Conservation (phyloP, 1,139 yeast genomes). For the Hyphopichia fennica region DNA sequence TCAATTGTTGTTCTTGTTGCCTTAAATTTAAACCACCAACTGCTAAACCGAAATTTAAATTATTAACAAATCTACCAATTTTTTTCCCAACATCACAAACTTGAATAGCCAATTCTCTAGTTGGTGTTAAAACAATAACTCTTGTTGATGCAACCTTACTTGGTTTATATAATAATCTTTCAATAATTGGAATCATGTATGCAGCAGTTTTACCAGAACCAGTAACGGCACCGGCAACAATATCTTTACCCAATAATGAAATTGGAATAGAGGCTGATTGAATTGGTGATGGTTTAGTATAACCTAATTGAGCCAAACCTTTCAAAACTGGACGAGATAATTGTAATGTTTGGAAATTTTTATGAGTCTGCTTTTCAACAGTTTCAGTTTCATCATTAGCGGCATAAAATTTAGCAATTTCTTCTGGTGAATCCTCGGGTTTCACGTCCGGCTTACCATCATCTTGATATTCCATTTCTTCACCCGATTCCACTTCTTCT, state of each 20-base stretch:
- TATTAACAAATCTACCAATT: constrained; percentile 72
- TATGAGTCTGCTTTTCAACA: constrained; percentile 45
- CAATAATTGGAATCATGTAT: constrained; percentile 91
- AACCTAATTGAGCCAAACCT: constrained; percentile 79
- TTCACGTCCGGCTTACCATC: constrained; percentile 24
- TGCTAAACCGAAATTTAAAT: constrained; percentile 83
- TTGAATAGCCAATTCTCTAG: constrained; percentile 97
- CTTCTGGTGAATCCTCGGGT: constrained; percentile 70
- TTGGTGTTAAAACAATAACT: constrained; percentile 88
- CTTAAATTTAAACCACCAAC: constrained; percentile 96
- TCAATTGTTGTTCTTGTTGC: constrained; percentile 92
- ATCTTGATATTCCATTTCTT: constrained; percentile 19
- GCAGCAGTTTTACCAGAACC: constrained; percentile 99
- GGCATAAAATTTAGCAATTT: constrained; percentile 67
- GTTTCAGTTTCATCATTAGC: constrained; percentile 50
- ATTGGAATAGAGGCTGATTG: constrained; percentile 93
- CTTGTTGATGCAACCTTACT: constrained; percentile 82
- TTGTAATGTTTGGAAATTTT: constrained; percentile 72
- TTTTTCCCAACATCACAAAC: constrained; percentile 91
- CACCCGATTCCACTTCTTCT: constrained; percentile 24
- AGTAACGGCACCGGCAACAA: constrained; percentile 99
- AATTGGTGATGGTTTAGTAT: constrained; percentile 85
- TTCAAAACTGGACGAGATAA: constrained; percentile 88
- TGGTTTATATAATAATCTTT: constrained; percentile 87
- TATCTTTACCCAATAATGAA: constrained; percentile 87